Percentiles rank a stretch among this genome's conserved stretches.
These are phyloP conservation scores for Euphorbia celastroides DNA, from an alignment of 441 rosid genomes.

Conservation along the genomic window DNA sequence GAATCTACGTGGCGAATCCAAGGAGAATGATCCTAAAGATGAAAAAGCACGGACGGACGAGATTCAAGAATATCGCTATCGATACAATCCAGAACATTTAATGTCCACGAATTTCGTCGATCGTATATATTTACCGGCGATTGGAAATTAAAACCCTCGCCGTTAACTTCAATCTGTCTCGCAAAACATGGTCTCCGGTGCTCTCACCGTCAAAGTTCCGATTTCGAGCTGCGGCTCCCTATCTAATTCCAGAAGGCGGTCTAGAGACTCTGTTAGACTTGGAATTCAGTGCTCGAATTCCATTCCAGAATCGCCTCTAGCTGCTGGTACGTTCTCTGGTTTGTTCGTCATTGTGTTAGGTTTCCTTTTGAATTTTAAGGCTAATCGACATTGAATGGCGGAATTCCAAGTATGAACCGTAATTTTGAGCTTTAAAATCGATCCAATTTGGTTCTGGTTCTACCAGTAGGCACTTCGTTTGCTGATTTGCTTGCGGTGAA, in stretches of 20 bases:
- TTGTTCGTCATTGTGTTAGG: background rate
- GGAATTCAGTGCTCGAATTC: slow-evolving; percentile 33
- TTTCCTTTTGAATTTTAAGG: background rate
- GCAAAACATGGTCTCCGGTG: slow-evolving; percentile 29
- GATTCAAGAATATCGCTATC: no score
- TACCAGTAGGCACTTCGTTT: background rate
- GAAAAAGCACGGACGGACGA: no score
- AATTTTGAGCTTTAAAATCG: background rate
- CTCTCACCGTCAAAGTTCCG: slow-evolving; percentile 22
- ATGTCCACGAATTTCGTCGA: no score
- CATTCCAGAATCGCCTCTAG: slow-evolving; percentile 20
- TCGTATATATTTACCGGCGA: no score
- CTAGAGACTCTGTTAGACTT: slow-evolving; percentile 7
- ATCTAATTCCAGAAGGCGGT: slow-evolving; percentile 14
- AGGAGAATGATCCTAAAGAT: no score
- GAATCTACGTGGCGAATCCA: no score
- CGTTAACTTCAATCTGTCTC: background rate
- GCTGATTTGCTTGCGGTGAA: background rate
- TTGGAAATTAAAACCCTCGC: no score
- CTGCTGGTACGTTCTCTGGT: slow-evolving; percentile 24
- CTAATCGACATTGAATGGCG: background rate
- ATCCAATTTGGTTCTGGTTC: no score
- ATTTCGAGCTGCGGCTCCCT: slow-evolving; percentile 19
- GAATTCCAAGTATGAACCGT: background rate
- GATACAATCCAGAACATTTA: no score